These are phyloP conservation scores for Dothiorella sarmentorum DNA, from an alignment of 2,329 filamentous ascomycete species.

Conservation along the genomic window DNA sequence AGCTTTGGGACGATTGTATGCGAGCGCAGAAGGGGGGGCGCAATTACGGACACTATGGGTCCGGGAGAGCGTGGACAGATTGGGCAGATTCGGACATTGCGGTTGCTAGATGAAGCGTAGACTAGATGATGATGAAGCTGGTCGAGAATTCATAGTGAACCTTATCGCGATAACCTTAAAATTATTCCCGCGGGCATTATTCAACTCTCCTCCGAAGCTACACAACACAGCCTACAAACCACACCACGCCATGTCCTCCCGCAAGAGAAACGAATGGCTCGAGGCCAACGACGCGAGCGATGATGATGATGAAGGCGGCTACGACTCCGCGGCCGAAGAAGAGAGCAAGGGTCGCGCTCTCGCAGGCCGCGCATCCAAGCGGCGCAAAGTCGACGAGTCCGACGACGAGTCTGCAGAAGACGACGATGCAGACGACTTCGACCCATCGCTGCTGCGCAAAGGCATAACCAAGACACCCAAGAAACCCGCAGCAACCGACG, in stretches of 20 bases:
- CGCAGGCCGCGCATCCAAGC: slow-evolving; percentile 53
- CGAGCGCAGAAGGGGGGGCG: too few relatives aligned
- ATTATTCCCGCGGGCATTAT: not conserved
- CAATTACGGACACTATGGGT: too few relatives aligned
- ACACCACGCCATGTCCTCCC: slow-evolving; percentile 55
- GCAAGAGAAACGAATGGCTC: slow-evolving; percentile 71
- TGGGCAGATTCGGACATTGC: not conserved
- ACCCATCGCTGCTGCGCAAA: not conserved
- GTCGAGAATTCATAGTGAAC: too few relatives aligned
- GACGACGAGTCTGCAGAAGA: slow-evolving; percentile 23
- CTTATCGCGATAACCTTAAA: slow-evolving; percentile 12
- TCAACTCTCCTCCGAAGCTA: not conserved
- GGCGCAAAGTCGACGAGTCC: slow-evolving; percentile 56
- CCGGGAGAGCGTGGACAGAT: not conserved
- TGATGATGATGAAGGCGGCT: slow-evolving; percentile 48
- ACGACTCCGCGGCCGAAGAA: slow-evolving; percentile 65
- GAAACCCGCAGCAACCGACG: slow-evolving; percentile 13
- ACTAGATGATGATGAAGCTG: not conserved
- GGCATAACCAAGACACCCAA: slow-evolving; percentile 1
- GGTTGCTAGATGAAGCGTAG: not conserved
- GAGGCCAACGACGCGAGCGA: slow-evolving; percentile 44
- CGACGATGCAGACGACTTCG: slow-evolving; percentile 19
- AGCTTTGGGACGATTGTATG: not conserved
- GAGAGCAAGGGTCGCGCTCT: slow-evolving; percentile 60
- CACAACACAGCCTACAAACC: not conserved